These are phyloP conservation scores for Nitzschia palea DNA, from an alignment of 108 stramenopile species.

Conservation along the genomic window DNA sequence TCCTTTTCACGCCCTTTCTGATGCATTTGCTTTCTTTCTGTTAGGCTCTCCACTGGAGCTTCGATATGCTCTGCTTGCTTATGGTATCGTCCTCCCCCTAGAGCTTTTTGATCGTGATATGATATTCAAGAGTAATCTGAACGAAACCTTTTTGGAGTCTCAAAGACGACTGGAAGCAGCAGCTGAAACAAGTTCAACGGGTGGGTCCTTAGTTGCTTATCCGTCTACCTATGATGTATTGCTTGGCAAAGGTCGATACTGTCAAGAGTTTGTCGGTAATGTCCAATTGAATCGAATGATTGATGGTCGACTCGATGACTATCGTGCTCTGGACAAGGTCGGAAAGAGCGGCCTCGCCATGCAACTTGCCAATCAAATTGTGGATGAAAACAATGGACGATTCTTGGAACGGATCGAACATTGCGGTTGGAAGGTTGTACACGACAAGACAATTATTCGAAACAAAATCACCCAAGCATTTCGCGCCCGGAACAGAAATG, in stretches of 20 bases:
- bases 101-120: not conserved
- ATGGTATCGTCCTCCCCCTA: not conserved
- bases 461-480: slow-evolving; percentile 11
- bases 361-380: not conserved
- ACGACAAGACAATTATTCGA: not conserved
- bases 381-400: not conserved
- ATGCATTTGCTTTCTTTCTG: not conserved
- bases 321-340: not conserved
- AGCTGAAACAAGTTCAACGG: too few relatives aligned
- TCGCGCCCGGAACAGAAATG: slow-evolving; percentile 12
- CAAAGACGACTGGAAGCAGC: too few relatives aligned
- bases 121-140: not conserved
- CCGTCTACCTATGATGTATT: slow-evolving; percentile 25
- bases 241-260: slow-evolving; percentile 12
- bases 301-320: not conserved
- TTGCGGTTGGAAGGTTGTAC: not conserved
- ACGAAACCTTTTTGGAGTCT: not conserved
- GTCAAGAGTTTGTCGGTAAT: slow-evolving; percentile 15
- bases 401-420: slow-evolving; percentile 6
- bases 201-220: not conserved
- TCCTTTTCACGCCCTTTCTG: not conserved
- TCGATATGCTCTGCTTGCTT: not conserved
- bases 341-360: not conserved
- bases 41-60: not conserved
- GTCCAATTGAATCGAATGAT: not conserved